Conservation (phyloP, 2,329 filamentous ascomycete genomes). For the Nigrograna mackinnonii region DNA sequence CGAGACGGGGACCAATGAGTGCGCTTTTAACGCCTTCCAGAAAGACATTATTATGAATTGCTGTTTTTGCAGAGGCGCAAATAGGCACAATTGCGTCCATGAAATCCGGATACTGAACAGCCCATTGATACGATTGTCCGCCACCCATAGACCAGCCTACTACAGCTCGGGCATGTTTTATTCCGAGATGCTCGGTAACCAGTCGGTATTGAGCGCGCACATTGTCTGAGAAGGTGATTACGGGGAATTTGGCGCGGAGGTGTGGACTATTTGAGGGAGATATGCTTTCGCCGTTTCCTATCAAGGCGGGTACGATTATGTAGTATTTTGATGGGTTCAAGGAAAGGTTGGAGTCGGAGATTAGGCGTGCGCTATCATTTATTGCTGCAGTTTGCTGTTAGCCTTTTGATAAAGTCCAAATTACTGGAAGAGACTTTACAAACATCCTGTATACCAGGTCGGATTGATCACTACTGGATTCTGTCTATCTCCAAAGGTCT, state of each 20-base stretch:
- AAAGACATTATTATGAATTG: slow-evolving; percentile 70
- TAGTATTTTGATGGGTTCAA: slow-evolving; percentile 68
- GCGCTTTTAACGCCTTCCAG: slow-evolving; percentile 66
- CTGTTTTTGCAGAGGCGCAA: slow-evolving; percentile 67
- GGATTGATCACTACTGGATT: slow-evolving; percentile 74
- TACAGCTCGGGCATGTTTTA: slow-evolving; percentile 65
- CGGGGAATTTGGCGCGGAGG: slow-evolving; percentile 64
- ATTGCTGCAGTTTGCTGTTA: slow-evolving; percentile 66
- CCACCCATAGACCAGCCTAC: slow-evolving; percentile 75
- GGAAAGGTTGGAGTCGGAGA: slow-evolving; percentile 67
- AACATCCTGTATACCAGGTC: slow-evolving; percentile 72
- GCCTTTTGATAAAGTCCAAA: not conserved
- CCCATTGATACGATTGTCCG: slow-evolving; percentile 68
- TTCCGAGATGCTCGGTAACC: slow-evolving; percentile 63
- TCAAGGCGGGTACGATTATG: slow-evolving; percentile 70
- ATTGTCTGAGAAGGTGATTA: slow-evolving; percentile 69
- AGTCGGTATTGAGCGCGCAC: slow-evolving; percentile 68
- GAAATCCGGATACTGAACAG: slow-evolving; percentile 64
- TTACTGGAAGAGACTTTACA: slow-evolving; percentile 20
- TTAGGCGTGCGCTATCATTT: too few relatives aligned
- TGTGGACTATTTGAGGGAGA: slow-evolving; percentile 67
- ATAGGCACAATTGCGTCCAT: slow-evolving; percentile 69
- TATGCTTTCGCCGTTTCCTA: slow-evolving; percentile 70
- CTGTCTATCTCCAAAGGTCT: slow-evolving; percentile 68
- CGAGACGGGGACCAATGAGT: slow-evolving; percentile 55